Base-by-base conservation (phyloP, 495 filamentous ascomycete genomes). In the Annulohypoxylon moriforme region DNA sequence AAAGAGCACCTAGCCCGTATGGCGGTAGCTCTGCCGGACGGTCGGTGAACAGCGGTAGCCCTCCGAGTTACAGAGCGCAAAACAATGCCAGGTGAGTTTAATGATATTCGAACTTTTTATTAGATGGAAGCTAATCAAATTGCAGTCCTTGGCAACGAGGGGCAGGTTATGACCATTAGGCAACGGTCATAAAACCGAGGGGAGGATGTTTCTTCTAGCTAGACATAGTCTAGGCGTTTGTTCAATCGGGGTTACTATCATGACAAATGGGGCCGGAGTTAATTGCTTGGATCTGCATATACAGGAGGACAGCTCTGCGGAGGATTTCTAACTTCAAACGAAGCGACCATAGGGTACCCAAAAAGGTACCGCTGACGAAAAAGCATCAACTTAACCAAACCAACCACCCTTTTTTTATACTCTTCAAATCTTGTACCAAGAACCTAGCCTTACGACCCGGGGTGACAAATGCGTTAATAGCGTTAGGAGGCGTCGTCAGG, bases 91-190 rank as follows among this genome's bases (percentile, higher is more conserved):
- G 85, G 85, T 88, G 79, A 80, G 81, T 50, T 66, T 0, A 29
- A 31, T 25, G 6, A 8, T 24, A 24, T 36, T n/a, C n/a, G 33
- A 57, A n/a, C n/a, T 44, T 8, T 10, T 0, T 33, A 13, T 20
- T 20, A 7, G 6, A 67, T 40, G 18, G 13, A 64, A 10, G 34
- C 75, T 80, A 74, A 77, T 67, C 67, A 60, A 55, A 58, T 9
- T 24, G 11, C 55, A 87, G 85, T 71, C 80, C 81, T 25, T 88
- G 85, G 85, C 85, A 88, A 75, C 81, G 84, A 63, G 85, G 85
- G 49, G 85, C 85, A 22, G 85, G 85, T 56, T 88, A 88, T 70
- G 85, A 88, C 7, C 75, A 78, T 50, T 78, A 76, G 60, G 66
- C 20, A 50, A 50, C 44, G 67, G 60, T 60, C 64, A 25, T 64